phyloP scores from a whole-genome alignment of 306 rosid genomes.

The Phaseolus lunatus region DNA sequence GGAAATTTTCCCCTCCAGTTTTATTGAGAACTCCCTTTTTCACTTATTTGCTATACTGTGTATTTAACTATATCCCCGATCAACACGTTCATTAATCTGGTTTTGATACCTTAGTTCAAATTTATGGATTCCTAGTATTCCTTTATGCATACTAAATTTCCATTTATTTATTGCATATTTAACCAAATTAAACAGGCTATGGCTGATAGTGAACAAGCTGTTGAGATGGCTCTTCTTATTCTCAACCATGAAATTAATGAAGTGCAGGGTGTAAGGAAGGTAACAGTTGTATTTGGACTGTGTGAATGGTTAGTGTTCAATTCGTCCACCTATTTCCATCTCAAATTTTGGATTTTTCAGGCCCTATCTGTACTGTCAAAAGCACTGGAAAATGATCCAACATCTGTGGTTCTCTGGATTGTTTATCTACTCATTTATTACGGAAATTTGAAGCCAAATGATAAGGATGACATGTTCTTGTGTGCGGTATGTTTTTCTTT shows the following conservation, averaged over 20 bases:
- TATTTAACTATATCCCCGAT: slow-evolving; percentile 22
- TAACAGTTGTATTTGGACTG: slow-evolving; percentile 39
- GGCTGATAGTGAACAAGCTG: slow-evolving; percentile 74
- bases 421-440: slow-evolving; percentile 80
- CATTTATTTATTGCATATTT: slow-evolving; percentile 50
- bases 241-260: slow-evolving; percentile 76
- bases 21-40: neutral
- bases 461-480: slow-evolving; percentile 89
- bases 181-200: slow-evolving; percentile 69
- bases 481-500: slow-evolving; percentile 79
- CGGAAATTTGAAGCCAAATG: slow-evolving; percentile 66
- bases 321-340: slow-evolving; percentile 23
- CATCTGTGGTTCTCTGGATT: slow-evolving; percentile 71
- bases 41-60: neutral
- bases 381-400: slow-evolving; percentile 81
- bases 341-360: slow-evolving; percentile 59
- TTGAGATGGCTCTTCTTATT: slow-evolving; percentile 82
- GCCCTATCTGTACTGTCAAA: slow-evolving; percentile 81
- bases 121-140: slow-evolving; percentile 36
- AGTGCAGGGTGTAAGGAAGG: slow-evolving; percentile 81
- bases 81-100: slow-evolving; percentile 4
- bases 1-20: neutral
- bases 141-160: slow-evolving; percentile 47
- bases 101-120: slow-evolving; percentile 25
- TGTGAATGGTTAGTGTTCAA: slow-evolving; percentile 33